Evolutionary conservation across 2,329 filamentous ascomycete species (phyloP), one percentile per base, ranked within the genome.

Genomic region (Pleoardoris graminearum): DNA sequence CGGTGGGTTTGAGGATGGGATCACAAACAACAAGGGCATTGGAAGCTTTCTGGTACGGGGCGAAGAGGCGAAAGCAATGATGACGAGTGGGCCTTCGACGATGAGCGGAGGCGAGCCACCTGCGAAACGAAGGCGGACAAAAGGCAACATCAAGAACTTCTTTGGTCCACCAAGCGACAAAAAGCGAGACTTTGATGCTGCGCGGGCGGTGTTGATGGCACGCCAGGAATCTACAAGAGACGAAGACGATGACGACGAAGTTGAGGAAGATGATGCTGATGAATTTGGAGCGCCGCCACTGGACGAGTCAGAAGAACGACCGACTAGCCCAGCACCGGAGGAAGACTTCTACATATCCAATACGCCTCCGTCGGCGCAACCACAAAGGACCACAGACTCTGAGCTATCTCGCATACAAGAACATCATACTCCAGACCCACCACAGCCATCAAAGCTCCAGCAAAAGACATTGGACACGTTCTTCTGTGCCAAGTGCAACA

Each of bases 1-100:
- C 21, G 87, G 85, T n/a, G 92, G 91, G 0, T 97, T 97, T 59
- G 92, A 97, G 71, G 91, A 97, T 59, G 89, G 90, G 2, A 78
- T 93, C 52, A 85, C 82, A 35, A 88, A 90, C 4, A 97, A 96
- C 67, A 87, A 86, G 79, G 90, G 88, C 29, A 97, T 99, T 60
- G 87, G 88, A 38, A 81, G 84, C 0, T 97, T 97, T 67, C 79
- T 99, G n/a, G 78, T 96, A 22, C 87, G 81, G 39, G 83, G 82
- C 3, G 78, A 83, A 4, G 78, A 84, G 54, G 81, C 81, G 12
- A 84, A 79, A 58, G 76, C 75, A 21, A 72, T 80, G 54, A 52
- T 70, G 41, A 62, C 62, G 4, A 65, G 46, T 14, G 59, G 54
- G 32, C 51, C 59, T 47, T 48, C 45, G 3, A 23, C 37, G 14